Evolutionary conservation across 306 rosid species (phyloP), one percentile per base, ranked within the genome.

Genomic region (Fagus sylvatica): DNA sequence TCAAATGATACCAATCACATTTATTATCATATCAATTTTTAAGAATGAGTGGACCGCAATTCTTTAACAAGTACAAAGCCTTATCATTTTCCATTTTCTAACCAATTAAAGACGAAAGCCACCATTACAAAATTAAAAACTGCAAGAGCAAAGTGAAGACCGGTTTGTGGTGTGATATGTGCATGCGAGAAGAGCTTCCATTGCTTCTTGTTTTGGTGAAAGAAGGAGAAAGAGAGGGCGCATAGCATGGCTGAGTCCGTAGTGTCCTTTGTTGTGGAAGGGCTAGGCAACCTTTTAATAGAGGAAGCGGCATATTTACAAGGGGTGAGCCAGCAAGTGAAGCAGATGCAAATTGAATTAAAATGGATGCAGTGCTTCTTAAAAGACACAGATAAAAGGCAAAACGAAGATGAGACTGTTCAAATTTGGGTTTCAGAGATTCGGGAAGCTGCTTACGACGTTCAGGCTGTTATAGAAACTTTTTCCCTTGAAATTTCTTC

Each of bases 281-380:
- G 85, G 72, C 85, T 87, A 32, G n/a, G 11, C 28, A 80, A 82
- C 49, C 62, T 82, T 6, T 49, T 84, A 2, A 68, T 67, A 19
- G 64, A 78, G 64, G 89, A 85, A 82, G 84, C 74, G 57, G 77
- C 5, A 2, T 59, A 85, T 55, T 73, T 82, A 79, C 4, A 8
- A 13, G 89, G 89, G 69, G 88, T 83, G 7, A 53, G 71, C 1
- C 30, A 33, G 13, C 46, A 79, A 62, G 83, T 87, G 16, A 59
- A 53, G 46, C 36, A 77, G 46, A 10, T 85, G 78, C 74, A 78
- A 70, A 46, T 2, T 72, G 90, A 89, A 53, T 73, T 87, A 33
- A 83, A 22, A 60, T 64, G 77, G 77, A 89, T 87, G 85, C 76
- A 75, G 36, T 78, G 84, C 71, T 89, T 85, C 75, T 69, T 87